These are phyloP conservation scores for Proliferodiscus dingleyae DNA, from an alignment of 2,329 filamentous ascomycete species.

Conservation along the genomic window DNA sequence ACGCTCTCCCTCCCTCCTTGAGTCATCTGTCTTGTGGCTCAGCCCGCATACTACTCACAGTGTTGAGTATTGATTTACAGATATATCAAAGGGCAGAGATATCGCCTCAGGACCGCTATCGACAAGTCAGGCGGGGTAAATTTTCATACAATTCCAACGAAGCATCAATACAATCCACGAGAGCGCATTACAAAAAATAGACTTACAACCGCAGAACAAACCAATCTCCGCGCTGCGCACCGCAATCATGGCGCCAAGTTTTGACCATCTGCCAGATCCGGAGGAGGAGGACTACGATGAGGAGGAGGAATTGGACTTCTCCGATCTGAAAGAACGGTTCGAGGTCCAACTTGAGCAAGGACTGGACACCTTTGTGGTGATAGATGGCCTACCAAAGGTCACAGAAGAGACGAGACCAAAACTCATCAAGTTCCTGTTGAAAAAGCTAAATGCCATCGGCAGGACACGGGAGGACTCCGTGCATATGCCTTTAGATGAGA, in stretches of 20 bases:
- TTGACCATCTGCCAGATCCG: conserved; percentile 86
- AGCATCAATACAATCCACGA: conserved; percentile 1
- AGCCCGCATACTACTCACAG: background rate
- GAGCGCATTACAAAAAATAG: conserved; percentile 6
- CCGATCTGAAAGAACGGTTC: conserved; percentile 88
- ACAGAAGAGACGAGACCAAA: conserved; percentile 88
- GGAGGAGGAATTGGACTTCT: conserved; percentile 93
- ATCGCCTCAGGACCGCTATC: background rate
- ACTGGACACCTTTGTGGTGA: conserved; percentile 91
- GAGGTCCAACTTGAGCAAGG: conserved; percentile 95
- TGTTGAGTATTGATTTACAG: background rate
- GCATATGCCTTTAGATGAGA: conserved; percentile 88
- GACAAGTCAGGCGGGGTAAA: conserved; percentile 21
- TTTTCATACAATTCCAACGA: conserved; percentile 10
- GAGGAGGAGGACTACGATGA: conserved; percentile 81
- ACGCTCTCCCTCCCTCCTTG: background rate
- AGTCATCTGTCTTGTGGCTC: background rate
- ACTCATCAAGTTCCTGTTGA: conserved; percentile 91
- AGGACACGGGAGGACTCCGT: conserved; percentile 81
- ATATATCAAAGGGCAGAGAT: background rate
- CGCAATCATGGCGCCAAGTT: conserved; percentile 82
- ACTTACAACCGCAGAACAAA: conserved; percentile 1
- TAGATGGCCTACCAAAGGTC: conserved; percentile 89
- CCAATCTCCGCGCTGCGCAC: conserved; percentile 3
- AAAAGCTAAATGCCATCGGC: conserved; percentile 84